Percentiles rank a stretch among this genome's conserved stretches.
phyloP scores from a whole-genome alignment of 768 basidiomycete genomes.

The Calocera viscosa region DNA sequence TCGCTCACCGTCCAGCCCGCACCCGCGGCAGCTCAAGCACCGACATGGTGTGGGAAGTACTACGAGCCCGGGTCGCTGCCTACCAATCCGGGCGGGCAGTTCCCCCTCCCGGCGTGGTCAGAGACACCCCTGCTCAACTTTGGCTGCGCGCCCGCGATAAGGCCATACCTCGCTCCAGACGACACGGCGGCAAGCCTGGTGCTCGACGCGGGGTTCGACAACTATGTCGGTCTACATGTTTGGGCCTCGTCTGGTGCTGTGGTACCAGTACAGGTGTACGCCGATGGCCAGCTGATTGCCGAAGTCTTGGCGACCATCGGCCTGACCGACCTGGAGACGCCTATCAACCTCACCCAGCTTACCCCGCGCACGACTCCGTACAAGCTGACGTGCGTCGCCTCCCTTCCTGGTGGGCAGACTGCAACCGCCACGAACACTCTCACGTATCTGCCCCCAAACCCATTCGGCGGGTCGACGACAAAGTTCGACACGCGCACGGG shows the following conservation, averaged over 20 bases:
- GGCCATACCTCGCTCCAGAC: conserved; percentile 50
- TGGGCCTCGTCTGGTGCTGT: not conserved
- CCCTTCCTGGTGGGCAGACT: conserved; percentile 24
- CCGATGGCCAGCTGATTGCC: not conserved
- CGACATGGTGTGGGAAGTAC: conserved; percentile 38
- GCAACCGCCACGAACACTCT: conserved; percentile 37
- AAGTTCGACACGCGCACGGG: conserved; percentile 25
- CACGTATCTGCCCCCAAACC: conserved; percentile 27
- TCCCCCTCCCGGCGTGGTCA: conserved; percentile 31
- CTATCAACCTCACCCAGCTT: conserved; percentile 8
- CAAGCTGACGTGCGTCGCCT: conserved; percentile 13
- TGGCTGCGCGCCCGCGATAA: conserved; percentile 46
- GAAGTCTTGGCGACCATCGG: conserved; percentile 2
- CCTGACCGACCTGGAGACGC: not conserved
- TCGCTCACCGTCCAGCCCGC: not conserved
- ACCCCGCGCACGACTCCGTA: not conserved
- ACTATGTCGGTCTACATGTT: conserved; percentile 1
- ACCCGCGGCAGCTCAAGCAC: not conserved
- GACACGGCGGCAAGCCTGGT: conserved; percentile 35
- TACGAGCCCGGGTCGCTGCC: conserved; percentile 37
- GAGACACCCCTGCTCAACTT: conserved; percentile 40
- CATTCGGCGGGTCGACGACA: conserved; percentile 20
- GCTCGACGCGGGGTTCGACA: conserved; percentile 31
- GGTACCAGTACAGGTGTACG: not conserved
- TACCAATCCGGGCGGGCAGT: conserved; percentile 40